phyloP scores from a whole-genome alignment of 2,329 filamentous ascomycete genomes.

The Ophiocordyceps australis region DNA sequence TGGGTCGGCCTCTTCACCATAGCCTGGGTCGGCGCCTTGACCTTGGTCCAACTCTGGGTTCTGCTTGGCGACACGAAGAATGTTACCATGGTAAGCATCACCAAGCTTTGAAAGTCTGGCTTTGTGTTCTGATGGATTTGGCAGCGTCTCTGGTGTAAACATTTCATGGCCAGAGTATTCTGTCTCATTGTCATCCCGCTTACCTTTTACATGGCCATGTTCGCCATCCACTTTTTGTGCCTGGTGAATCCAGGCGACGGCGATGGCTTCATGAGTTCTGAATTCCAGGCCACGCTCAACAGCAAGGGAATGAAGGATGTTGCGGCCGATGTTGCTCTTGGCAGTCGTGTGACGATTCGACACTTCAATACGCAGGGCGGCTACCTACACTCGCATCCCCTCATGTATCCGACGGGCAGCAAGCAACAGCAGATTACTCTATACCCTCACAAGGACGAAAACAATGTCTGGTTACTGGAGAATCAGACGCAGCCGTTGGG shows the following conservation, averaged over 20 bases:
- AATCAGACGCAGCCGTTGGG: constrained; percentile 88
- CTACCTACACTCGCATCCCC: constrained; percentile 87
- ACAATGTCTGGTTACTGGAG: constrained; percentile 87
- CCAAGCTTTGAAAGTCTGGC: too few species aligned
- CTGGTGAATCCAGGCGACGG: constrained; percentile 90
- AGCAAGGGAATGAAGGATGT: constrained; percentile 93
- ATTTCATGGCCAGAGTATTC: constrained; percentile 79
- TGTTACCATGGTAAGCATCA: constrained; percentile 49
- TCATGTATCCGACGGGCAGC: constrained; percentile 96
- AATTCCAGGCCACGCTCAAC: constrained; percentile 95
- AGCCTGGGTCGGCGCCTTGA: constrained; percentile 89
- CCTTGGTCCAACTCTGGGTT: constrained; percentile 84
- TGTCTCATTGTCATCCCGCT: constrained; percentile 80
- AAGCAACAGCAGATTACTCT: constrained; percentile 98
- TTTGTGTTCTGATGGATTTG: too few species aligned
- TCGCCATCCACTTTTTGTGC: constrained; percentile 89
- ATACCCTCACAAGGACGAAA: constrained; percentile 97
- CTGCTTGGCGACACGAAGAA: constrained; percentile 77
- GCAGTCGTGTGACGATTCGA: constrained; percentile 69
- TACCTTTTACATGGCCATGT: constrained; percentile 92
- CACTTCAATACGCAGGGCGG: constrained; percentile 97
- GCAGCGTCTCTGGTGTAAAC: constrained; percentile 72
- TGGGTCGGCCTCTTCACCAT: constrained; percentile 99
- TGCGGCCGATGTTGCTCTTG: constrained; percentile 77
- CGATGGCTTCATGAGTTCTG: constrained; percentile 98